phyloP scores from a whole-genome alignment of 345 rosid species.

The Cardamine resedifolia region DNA sequence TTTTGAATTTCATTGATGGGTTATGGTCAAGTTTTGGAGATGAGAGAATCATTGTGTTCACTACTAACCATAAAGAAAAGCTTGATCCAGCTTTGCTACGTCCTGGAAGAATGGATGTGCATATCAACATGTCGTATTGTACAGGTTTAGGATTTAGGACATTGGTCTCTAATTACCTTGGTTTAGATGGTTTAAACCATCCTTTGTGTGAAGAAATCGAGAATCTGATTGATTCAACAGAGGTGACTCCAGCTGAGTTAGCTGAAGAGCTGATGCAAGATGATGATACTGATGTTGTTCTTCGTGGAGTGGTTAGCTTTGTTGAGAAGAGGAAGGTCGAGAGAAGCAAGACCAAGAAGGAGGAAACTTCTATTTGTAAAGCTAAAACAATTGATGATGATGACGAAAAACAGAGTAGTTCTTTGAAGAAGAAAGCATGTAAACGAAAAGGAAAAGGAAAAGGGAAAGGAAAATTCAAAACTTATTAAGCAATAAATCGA shows the following conservation, averaged over 20 bases:
- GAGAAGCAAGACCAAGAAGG: constrained; percentile 12
- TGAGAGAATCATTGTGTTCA: constrained; percentile 42
- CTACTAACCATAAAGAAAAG: constrained; percentile 37
- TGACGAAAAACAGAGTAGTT: constrained; percentile 23
- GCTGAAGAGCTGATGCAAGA: constrained; percentile 54
- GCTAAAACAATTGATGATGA: neutral
- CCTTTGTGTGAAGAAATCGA: constrained; percentile 35
- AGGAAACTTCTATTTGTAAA: neutral
- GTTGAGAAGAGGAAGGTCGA: constrained; percentile 41
- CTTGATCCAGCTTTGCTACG: constrained; percentile 42
- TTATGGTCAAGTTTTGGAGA: constrained; percentile 45
- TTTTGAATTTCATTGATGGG: constrained; percentile 42
- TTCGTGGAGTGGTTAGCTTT: constrained; percentile 34
- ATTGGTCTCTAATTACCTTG: constrained; percentile 46
- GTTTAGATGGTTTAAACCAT: constrained; percentile 34
- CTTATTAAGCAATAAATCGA: neutral
- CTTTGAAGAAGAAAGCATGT: neutral
- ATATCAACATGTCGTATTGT: constrained; percentile 47
- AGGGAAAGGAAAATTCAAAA: neutral
- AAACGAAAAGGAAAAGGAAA: neutral
- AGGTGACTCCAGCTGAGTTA: constrained; percentile 52
- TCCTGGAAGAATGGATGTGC: constrained; percentile 50
- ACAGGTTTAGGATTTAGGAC: constrained; percentile 45
- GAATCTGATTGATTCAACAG: constrained; percentile 26
- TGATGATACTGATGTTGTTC: constrained; percentile 39